Base-by-base conservation (phyloP, 1,284 basidiomycete genomes). In the Trichosporon sp. region DNA sequence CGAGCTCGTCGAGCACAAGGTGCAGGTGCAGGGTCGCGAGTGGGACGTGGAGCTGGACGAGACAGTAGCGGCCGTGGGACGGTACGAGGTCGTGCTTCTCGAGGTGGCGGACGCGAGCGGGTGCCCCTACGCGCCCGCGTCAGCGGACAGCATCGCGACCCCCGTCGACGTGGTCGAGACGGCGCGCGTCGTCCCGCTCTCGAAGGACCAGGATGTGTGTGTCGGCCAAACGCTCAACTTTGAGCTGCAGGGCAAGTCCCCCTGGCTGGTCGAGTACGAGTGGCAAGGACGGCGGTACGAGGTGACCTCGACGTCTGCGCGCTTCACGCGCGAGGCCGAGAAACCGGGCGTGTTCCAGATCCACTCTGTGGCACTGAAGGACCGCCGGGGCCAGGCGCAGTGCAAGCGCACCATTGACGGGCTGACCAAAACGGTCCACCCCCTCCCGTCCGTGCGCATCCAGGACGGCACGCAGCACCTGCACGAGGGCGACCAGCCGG, bases 141-240 rank as follows among this genome's bases (percentile, higher is more conserved):
- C 93, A 77, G 88, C 88, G n/a, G 86, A 89, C 71, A 85, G 85
- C 38, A 86, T 89, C 71, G 88, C 88, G 40, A 88, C 93, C 56
- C 90, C 90, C 87, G 87, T 94, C 31, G 93, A 97, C 75, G 94
- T 98, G 10, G 93, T 94, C 5, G 96, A 98, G 84, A 94, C 93
- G 1, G 96, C 96, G 7, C 90, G 93, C 8, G 96, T 99, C 72
- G 88, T 94, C 43, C 90, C 95, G 0, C 89, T 94, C 74, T 91
- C 92, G 75, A 86, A 90, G 61, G 88, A 90, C 66, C 87, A 87
- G 74, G 91, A 98, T 81, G 91, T 92, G 76, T 99, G 96, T 82
- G 91, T 94, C 8, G 96, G 96, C 32, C 96, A 98, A 77, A 87
- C 89, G 65, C 88, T 93, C 10, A 93, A 94, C 75, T 98, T 96